These are phyloP conservation scores for Tricholoma furcatifolium DNA, from an alignment of 768 basidiomycete genomes.

Conservation along the genomic window DNA sequence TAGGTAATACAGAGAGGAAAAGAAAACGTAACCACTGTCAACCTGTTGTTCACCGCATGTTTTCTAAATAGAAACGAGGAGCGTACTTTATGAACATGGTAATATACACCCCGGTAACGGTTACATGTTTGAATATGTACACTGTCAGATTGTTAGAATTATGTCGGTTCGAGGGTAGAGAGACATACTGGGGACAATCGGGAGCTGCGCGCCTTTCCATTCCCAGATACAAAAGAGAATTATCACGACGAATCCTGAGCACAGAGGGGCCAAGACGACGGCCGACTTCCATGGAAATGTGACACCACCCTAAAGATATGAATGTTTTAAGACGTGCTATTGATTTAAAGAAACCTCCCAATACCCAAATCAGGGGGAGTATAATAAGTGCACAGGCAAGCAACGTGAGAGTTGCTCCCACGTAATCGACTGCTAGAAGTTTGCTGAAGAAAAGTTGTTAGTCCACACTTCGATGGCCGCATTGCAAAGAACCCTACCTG, in stretches of 20 bases:
- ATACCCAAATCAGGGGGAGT: slow-evolving; percentile 71
- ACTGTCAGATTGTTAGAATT: slow-evolving; percentile 35
- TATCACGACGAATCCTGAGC: slow-evolving; percentile 53
- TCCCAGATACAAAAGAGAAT: slow-evolving; percentile 69
- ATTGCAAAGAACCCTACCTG: slow-evolving; percentile 28
- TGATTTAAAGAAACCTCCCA: slow-evolving; percentile 12
- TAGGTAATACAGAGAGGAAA: slow-evolving; percentile 66
- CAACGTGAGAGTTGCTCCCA: slow-evolving; percentile 58
- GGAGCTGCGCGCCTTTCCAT: slow-evolving; percentile 66
- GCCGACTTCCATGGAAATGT: slow-evolving; percentile 73
- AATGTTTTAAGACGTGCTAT: neutral
- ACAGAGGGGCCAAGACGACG: slow-evolving; percentile 57
- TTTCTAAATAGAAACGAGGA: neutral
- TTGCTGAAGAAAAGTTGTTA: slow-evolving; percentile 39
- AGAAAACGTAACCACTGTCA: slow-evolving; percentile 56
- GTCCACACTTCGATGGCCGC: neutral
- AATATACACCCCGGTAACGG: slow-evolving; percentile 67
- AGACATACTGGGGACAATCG: slow-evolving; percentile 67
- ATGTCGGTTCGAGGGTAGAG: neutral
- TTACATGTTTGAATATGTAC: slow-evolving; percentile 68
- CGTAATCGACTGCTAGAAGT: slow-evolving; percentile 62
- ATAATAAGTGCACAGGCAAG: slow-evolving; percentile 61
- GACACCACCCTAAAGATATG: slow-evolving; percentile 53
- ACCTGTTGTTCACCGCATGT: neutral
- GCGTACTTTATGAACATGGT: slow-evolving; percentile 67